phyloP scores from a whole-genome alignment of 139 green algal genomes.

The Chlamydomonas sphaeroides region DNA sequence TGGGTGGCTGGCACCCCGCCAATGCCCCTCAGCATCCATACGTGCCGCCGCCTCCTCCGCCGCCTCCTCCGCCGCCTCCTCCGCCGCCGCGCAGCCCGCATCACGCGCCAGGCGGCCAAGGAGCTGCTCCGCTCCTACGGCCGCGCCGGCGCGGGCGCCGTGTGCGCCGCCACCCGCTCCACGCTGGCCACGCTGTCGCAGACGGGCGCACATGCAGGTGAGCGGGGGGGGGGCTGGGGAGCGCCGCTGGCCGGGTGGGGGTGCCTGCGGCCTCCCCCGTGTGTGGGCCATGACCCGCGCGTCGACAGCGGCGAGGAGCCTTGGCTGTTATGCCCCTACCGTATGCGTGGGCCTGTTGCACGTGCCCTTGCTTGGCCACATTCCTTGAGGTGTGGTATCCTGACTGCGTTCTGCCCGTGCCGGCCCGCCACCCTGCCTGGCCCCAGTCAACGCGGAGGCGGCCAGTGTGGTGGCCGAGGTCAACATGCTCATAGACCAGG shows the following conservation, averaged over 20 bases:
- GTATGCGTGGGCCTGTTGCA: too few relatives aligned
- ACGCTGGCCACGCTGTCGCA: not conserved
- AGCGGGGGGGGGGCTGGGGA: not conserved
- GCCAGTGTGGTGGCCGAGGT: constrained; percentile 24
- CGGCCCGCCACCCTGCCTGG: not conserved
- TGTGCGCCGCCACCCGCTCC: constrained; percentile 33
- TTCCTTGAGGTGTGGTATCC: too few relatives aligned
- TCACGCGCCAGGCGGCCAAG: constrained; percentile 48
- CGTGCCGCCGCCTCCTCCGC: too few relatives aligned
- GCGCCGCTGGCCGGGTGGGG: not conserved
- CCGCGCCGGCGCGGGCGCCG: constrained; percentile 43
- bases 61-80: too few relatives aligned
- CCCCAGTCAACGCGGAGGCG: not conserved
- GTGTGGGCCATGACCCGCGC: too few relatives aligned
- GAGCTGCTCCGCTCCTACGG: constrained; percentile 55
- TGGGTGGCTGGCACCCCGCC: too few relatives aligned
- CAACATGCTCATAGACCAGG: constrained; percentile 54
- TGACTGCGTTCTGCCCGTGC: too few relatives aligned
- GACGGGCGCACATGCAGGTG: not conserved
- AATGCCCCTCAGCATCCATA: too few relatives aligned
- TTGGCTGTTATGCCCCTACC: too few relatives aligned
- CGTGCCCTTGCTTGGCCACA: too few relatives aligned
- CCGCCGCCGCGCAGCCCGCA: constrained; percentile 8
- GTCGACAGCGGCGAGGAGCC: too few relatives aligned
- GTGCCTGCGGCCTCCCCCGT: too few relatives aligned